Percentiles rank a stretch among this genome's conserved stretches.
phyloP scores from a whole-genome alignment of 345 rosid species.

The Garcia nutans region DNA sequence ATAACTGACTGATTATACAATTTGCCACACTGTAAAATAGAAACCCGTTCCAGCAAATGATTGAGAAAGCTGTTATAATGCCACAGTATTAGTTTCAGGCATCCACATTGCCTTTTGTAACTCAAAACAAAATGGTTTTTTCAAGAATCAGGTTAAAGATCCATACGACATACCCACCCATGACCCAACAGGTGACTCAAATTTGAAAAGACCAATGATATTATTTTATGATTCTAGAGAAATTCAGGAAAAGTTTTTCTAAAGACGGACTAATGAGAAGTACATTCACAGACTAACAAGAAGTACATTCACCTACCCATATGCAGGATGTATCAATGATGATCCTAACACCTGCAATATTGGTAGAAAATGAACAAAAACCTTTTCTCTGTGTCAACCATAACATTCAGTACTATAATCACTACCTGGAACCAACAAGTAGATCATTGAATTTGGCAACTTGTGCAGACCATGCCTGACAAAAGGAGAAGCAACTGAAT shows the following conservation, averaged over 20 bases:
- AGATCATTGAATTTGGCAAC: conserved; percentile 76
- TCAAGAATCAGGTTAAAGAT: neutral
- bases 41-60: neutral
- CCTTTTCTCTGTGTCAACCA: neutral
- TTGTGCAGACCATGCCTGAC: conserved; percentile 93
- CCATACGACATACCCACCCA: neutral
- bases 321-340: neutral
- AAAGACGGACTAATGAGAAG: neutral
- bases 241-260: neutral
- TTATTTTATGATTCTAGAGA: neutral
- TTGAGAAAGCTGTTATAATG: neutral
- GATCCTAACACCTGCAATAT: neutral
- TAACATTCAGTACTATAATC: neutral
- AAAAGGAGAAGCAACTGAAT: conserved; percentile 22
- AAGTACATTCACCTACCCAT: neutral
- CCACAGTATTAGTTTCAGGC: neutral
- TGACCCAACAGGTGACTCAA: neutral
- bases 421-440: conserved; percentile 90
- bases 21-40: neutral
- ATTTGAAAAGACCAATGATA: neutral
- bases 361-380: neutral
- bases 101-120: conserved; percentile 1
- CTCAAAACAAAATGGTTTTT: neutral
- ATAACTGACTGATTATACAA: neutral
- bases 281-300: neutral